Percentiles rank a stretch among this genome's conserved stretches.
These are phyloP conservation scores for Singerocomus rubriflavus DNA, from an alignment of 1,284 basidiomycete species.

Conservation along the genomic window DNA sequence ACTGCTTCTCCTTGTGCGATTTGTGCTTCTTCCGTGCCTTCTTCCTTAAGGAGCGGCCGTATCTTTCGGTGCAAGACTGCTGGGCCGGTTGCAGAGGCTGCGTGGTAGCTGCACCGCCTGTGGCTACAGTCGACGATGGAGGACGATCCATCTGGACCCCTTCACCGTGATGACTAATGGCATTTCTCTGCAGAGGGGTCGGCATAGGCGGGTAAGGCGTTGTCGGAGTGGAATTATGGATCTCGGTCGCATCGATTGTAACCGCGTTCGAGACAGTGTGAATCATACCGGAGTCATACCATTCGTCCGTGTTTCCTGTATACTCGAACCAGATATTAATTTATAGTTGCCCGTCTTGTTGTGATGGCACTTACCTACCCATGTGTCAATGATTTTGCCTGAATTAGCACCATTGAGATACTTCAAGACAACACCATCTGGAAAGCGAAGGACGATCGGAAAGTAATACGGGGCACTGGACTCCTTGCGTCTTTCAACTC, in stretches of 20 bases:
- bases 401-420: slow-evolving; percentile 27
- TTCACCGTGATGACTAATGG: background rate
- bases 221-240: background rate
- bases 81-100: slow-evolving; percentile 3
- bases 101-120: background rate
- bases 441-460: slow-evolving; percentile 38
- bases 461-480: slow-evolving; percentile 32
- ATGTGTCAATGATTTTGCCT: slow-evolving; percentile 38
- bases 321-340: background rate
- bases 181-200: background rate
- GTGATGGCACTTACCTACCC: slow-evolving; percentile 34
- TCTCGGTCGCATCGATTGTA: slow-evolving; percentile 6
- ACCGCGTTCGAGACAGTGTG: slow-evolving; percentile 14
- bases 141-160: background rate
- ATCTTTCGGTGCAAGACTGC: background rate
- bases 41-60: background rate
- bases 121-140: background rate
- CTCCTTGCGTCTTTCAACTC: slow-evolving; percentile 23
- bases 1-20: slow-evolving; percentile 7
- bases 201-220: background rate
- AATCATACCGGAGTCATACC: slow-evolving; percentile 23
- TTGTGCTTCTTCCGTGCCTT: slow-evolving; percentile 23
- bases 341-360: background rate
- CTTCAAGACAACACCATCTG: slow-evolving; percentile 39
- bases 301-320: slow-evolving; percentile 25